A percentile compares a stretch with the other conserved stretches of the same genome.
Evolutionary conservation across 495 filamentous ascomycete species (phyloP).

Genomic region (Penicillium dipodomyicola): DNA sequence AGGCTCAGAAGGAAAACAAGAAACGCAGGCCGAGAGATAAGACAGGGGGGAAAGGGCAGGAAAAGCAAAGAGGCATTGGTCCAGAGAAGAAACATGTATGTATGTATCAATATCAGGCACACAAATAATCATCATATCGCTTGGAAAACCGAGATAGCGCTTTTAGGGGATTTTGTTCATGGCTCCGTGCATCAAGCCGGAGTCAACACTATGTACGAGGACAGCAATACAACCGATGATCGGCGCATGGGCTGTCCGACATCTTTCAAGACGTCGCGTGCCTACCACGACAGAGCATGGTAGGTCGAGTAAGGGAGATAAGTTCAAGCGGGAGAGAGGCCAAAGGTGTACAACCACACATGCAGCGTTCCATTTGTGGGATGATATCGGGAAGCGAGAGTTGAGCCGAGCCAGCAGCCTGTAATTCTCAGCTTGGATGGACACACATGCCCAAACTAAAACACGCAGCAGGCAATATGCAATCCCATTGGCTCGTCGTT

Average conservation of each 20-base stretch:
- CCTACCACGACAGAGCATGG: not conserved
- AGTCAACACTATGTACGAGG: slow-evolving; percentile 27
- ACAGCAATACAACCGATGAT: slow-evolving; percentile 1
- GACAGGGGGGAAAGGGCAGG: not conserved
- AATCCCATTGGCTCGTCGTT: not conserved
- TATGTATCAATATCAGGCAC: slow-evolving; percentile 17
- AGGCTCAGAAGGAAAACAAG: slow-evolving; percentile 6
- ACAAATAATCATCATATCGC: slow-evolving; percentile 13
- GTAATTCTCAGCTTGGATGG: slow-evolving; percentile 9
- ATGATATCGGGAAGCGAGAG: not conserved
- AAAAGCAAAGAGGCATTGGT: slow-evolving; percentile 5
- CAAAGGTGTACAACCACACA: not conserved
- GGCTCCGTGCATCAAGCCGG: slow-evolving; percentile 20
- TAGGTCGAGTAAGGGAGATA: not conserved
- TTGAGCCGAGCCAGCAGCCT: slow-evolving; percentile 20
- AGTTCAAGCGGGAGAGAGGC: not conserved
- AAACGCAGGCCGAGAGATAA: slow-evolving; percentile 8
- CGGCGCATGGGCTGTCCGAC: slow-evolving; percentile 1
- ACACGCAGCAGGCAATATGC: slow-evolving; percentile 1
- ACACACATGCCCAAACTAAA: slow-evolving; percentile 1
- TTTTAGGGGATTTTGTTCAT: slow-evolving; percentile 28
- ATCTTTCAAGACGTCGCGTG: not conserved
- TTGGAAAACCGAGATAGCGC: slow-evolving; percentile 2
- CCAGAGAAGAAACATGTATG: slow-evolving; percentile 10
- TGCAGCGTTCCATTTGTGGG: slow-evolving; percentile 2